Percentiles rank a stretch among this genome's conserved stretches.
Conservation (phyloP, 192 early-diverging fungal genomes). For the Coemansia sp. region DNA sequence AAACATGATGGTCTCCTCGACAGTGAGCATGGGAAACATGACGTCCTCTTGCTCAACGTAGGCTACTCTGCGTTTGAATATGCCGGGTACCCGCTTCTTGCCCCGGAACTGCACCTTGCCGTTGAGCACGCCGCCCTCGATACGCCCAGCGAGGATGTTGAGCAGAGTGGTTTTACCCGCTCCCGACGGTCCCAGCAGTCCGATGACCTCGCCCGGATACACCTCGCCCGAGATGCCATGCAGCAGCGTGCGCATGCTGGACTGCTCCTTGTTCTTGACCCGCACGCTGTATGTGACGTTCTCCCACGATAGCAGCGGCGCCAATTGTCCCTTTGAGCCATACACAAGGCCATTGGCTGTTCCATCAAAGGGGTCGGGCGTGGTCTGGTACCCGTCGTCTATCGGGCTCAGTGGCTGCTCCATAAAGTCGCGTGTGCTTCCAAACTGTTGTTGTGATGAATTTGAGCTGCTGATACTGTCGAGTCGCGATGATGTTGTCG, state of each 20-base stretch:
- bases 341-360: background rate
- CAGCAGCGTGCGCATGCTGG: constrained; percentile 56
- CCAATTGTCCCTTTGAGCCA: constrained; percentile 8
- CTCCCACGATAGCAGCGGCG: constrained; percentile 44
- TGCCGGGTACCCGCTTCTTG: constrained; percentile 56
- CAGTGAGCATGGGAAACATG: constrained; percentile 81
- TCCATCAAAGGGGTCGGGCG: constrained; percentile 1
- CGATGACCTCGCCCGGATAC: constrained; percentile 83
- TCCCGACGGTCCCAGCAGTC: constrained; percentile 89
- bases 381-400: constrained; percentile 15
- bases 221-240: constrained; percentile 73
- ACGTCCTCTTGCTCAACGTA: constrained; percentile 94
- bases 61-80: constrained; percentile 71
- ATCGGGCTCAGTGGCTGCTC: constrained; percentile 46
- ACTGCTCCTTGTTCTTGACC: constrained; percentile 38
- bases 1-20: constrained; percentile 86
- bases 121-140: constrained; percentile 63
- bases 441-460: constrained; percentile 37
- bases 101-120: constrained; percentile 84
- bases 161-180: constrained; percentile 92
- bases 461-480: constrained; percentile 11
- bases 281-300: constrained; percentile 49
- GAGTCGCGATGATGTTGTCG: background rate
- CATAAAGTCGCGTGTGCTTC: constrained; percentile 51
- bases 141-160: constrained; percentile 82